Evolutionary conservation across 176 grass and related monocot species (phyloP).

Genomic region (Juncus inflexus): DNA sequence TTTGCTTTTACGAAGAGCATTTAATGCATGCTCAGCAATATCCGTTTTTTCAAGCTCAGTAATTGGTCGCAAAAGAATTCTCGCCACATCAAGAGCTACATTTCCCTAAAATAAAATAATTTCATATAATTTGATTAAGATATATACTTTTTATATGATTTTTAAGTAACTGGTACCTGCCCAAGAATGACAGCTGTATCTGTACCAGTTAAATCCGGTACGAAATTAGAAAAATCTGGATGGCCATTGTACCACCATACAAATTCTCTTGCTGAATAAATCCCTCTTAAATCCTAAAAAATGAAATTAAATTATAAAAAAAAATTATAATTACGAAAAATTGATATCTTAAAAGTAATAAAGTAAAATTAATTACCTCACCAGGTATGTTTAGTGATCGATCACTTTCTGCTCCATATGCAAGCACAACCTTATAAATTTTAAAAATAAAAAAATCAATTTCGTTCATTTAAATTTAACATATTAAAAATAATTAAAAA

Average conservation of each 20-base stretch:
- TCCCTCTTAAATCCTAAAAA: conserved; percentile 64
- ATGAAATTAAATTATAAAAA: conserved; percentile 17
- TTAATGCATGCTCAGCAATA: conserved; percentile 78
- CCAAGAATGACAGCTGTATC: conserved; percentile 82
- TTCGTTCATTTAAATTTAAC: neutral
- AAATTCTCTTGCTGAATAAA: conserved; percentile 89
- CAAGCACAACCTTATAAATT: conserved; percentile 67
- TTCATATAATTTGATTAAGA: conserved; percentile 7
- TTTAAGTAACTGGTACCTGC: conserved; percentile 40
- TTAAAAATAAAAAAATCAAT: conserved; percentile 1
- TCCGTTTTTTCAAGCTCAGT: conserved; percentile 74
- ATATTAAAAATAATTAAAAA: neutral
- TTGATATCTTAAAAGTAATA: neutral
- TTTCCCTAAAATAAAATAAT: conserved; percentile 51
- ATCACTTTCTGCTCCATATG: conserved; percentile 96
- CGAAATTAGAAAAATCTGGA: conserved; percentile 57
- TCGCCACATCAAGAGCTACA: conserved; percentile 93
- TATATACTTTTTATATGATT: too few species aligned
- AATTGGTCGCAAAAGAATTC: conserved; percentile 65
- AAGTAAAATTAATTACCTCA: conserved; percentile 39
- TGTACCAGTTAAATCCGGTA: conserved; percentile 57
- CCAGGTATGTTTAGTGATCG: conserved; percentile 73
- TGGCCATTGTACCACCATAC: conserved; percentile 99
- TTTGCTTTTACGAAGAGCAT: conserved; percentile 50
- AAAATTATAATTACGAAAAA: conserved; percentile 21